Conservation (phyloP, 257 asterid genomes). For the Solanum virginianum region DNA sequence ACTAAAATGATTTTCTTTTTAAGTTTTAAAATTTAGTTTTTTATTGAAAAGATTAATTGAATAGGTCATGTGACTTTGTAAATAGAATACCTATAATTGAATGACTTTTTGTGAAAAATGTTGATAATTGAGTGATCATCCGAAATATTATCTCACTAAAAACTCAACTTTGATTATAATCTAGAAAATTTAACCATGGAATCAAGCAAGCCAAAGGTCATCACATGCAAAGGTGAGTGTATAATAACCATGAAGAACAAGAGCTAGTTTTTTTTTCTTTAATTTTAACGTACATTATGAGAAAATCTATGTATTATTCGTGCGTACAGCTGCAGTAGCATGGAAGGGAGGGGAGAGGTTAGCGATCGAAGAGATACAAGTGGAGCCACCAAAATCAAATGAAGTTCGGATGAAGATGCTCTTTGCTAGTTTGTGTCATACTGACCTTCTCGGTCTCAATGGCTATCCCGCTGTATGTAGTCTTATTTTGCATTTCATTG, state of each 20-base stretch:
- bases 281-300: background rate
- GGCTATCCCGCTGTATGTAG: constrained; percentile 33
- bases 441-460: constrained; percentile 37
- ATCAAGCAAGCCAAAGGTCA: background rate
- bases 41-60: too few species aligned
- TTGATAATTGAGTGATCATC: too few species aligned
- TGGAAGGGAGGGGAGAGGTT: constrained; percentile 38
- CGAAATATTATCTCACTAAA: too few species aligned
- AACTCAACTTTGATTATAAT: background rate
- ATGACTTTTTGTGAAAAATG: too few species aligned
- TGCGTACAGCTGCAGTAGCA: constrained; percentile 36
- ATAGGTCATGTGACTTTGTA: too few species aligned
- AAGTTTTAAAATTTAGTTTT: too few species aligned
- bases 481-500: background rate
- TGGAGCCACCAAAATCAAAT: constrained; percentile 36
- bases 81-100: too few species aligned
- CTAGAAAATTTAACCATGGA: background rate
- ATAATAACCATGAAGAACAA: background rate
- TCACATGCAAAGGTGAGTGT: background rate
- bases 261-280: background rate
- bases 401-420: constrained; percentile 52
- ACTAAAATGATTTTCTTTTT: too few species aligned
- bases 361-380: constrained; percentile 35
- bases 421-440: constrained; percentile 51
- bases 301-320: background rate